Evolutionary conservation across 345 rosid genomes (phyloP), one percentile per base, ranked within the genome.

Genomic region (Dipteronia sinensis): DNA sequence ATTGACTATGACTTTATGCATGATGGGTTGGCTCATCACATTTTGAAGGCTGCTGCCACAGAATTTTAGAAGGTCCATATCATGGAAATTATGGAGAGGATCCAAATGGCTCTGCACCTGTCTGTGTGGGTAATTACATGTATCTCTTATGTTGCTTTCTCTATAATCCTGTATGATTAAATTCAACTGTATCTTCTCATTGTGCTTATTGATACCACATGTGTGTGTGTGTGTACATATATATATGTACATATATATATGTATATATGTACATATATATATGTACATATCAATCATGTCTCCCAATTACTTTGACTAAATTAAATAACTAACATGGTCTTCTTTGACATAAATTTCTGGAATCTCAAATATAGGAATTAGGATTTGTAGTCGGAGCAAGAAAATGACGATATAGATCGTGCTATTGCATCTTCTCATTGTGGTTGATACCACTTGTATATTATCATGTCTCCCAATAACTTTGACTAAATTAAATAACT

Each of bases 1-100:
- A 65, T 79, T 80, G 82, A 55, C 79, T 75, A 88, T 89, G 94
- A 84, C 83, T 27, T 70, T 76, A 78, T 61, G 81, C 80, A 61
- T 82, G 53, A 91, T 94, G 94, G 91, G 93, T 80, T 94, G 98
- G 99, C 88, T 34, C 55, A 90, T 84, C 80, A 93, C 92, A 79
- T 76, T 90, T 95, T 80, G 92, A 92, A 88, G 98, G 94, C 77
- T 86, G 90, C 80, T 78, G 76, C 85, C 91, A 90, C 79, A 84
- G 87, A 67, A 64, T 83, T 62, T 78, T 88, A 0, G 79, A 89
- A 65, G 87, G 93, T 70, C 89, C 73, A 80, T 82, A 79, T 81
- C 86, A 27, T 79, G 87, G 87, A 75, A 75, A 65, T 74, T 88
- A 86, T 74, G 86, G 70, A 53, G 91, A 80, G 67, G 83, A 85